Evolutionary conservation across 2,329 filamentous ascomycete genomes (phyloP).

Genomic region (Zymoseptoria ardabiliae): DNA sequence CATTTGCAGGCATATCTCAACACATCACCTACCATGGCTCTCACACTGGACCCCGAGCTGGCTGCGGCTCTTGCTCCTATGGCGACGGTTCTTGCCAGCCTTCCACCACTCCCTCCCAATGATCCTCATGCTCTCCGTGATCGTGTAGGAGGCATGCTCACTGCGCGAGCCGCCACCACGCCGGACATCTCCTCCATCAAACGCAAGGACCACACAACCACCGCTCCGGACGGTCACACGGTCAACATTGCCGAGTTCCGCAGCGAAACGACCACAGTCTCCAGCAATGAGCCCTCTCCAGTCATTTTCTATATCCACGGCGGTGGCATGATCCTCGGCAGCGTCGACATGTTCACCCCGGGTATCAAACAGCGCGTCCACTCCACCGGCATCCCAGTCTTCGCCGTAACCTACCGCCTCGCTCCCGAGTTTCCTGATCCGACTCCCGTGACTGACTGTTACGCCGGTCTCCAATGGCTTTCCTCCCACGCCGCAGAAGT

Average conservation of each 20-base stretch:
- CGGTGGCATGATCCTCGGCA: slow-evolving; percentile 14
- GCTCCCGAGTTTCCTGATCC: slow-evolving; percentile 19
- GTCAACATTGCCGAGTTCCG: slow-evolving; percentile 13
- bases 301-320: slow-evolving; percentile 12
- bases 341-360: slow-evolving; percentile 11
- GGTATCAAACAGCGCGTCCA: not conserved
- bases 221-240: slow-evolving; percentile 5
- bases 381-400: slow-evolving; percentile 4
- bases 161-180: not conserved
- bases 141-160: slow-evolving; percentile 1
- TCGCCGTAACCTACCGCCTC: slow-evolving; percentile 15
- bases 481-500: slow-evolving; percentile 8
- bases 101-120: slow-evolving; percentile 7
- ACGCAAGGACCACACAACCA: slow-evolving; percentile 7
- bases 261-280: not conserved
- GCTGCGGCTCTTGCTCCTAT: slow-evolving; percentile 10
- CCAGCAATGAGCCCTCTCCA: not conserved
- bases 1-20: not conserved
- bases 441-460: slow-evolving; percentile 18
- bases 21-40: slow-evolving; percentile 5
- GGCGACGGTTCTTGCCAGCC: slow-evolving; percentile 6
- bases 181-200: slow-evolving; percentile 6
- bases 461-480: slow-evolving; percentile 9
- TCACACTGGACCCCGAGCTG: slow-evolving; percentile 12
- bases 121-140: slow-evolving; percentile 13